These are phyloP conservation scores for Mortierella sp. DNA, from an alignment of 371 early-diverging fungal genomes.

Conservation along the genomic window DNA sequence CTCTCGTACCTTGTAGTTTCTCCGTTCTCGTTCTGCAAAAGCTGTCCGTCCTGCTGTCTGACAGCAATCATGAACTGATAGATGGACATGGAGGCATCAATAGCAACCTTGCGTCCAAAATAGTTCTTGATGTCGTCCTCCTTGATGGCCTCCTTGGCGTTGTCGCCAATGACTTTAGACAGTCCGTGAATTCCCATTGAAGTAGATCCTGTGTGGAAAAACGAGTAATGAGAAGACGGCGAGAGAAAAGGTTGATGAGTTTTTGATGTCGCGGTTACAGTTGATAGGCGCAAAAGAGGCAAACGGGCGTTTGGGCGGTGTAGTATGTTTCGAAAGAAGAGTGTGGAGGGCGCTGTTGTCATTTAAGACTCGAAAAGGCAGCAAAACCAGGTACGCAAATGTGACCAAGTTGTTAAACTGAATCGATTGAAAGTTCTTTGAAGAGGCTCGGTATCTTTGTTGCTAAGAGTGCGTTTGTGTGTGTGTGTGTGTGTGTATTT, in stretches of 20 bases:
- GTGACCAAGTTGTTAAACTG: background rate
- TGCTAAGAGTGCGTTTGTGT: background rate
- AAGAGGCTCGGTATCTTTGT: background rate
- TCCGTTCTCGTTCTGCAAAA: constrained; percentile 91
- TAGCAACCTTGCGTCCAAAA: constrained; percentile 98
- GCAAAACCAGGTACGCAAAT: background rate
- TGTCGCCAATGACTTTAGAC: constrained; percentile 95
- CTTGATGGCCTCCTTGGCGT: constrained; percentile 90
- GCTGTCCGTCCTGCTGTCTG: constrained; percentile 91
- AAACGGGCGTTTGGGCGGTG: background rate
- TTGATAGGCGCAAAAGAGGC: background rate
- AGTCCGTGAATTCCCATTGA: constrained; percentile 95
- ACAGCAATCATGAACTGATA: constrained; percentile 99
- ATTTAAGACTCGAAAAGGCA: background rate
- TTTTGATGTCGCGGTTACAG: background rate
- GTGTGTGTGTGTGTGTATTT: background rate
- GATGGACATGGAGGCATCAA: constrained; percentile 98
- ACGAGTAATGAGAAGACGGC: background rate
- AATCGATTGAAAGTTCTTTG: background rate
- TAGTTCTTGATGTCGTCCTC: constrained; percentile 91
- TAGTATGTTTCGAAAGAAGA: background rate
- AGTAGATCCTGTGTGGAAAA: constrained; percentile 27
- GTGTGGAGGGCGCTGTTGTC: background rate
- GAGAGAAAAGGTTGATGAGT: background rate
- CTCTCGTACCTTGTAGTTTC: constrained; percentile 88